Conservation (phyloP, 345 rosid genomes). For the Salix suchowensis region DNA sequence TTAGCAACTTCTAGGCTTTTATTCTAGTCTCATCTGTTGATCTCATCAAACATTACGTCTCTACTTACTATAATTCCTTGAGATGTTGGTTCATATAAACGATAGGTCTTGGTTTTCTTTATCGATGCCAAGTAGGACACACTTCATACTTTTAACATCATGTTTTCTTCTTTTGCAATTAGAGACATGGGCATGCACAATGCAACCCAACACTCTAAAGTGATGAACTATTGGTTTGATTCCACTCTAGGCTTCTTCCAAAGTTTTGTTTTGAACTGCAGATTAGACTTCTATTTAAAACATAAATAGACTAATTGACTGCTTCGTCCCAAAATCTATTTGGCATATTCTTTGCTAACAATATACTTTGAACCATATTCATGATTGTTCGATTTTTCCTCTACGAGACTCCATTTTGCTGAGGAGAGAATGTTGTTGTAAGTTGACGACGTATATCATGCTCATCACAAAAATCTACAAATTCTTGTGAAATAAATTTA, state of each 20-base stretch:
- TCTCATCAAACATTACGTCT: not conserved
- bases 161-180: not conserved
- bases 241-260: not conserved
- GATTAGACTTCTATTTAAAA: not conserved
- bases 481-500: not conserved
- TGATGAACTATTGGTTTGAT: not conserved
- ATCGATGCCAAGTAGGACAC: not conserved
- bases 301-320: not conserved
- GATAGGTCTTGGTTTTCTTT: not conserved
- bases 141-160: not conserved
- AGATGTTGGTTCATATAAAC: not conserved
- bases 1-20: not conserved
- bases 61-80: not conserved
- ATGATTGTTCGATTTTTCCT: not conserved
- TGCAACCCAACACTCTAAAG: too few relatives aligned
- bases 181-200: not conserved
- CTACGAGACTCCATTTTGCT: not conserved
- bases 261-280: not conserved
- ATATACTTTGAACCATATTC: not conserved
- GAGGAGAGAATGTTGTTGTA: not conserved
- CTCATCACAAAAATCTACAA: not conserved
- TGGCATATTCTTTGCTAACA: not conserved
- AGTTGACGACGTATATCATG: not conserved
- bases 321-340: not conserved
- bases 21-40: not conserved